Conservation (phyloP, 2,329 filamentous ascomycete genomes). For the Pseudocercospora fijiensis region DNA sequence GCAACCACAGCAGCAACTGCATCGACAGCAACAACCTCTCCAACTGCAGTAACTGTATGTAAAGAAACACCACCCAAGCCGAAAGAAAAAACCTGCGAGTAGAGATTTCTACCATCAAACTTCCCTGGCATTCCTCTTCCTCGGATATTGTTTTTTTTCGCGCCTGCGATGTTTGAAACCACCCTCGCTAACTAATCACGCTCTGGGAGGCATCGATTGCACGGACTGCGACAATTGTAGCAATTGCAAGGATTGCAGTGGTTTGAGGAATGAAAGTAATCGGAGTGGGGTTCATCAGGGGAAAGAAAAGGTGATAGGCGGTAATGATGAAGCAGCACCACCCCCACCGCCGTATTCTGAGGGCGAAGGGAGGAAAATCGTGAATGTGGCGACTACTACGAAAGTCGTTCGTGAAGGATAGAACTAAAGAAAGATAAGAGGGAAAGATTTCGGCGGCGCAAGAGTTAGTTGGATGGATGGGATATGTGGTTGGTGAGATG, state of each 20-base stretch:
- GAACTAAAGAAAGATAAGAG: too few relatives aligned
- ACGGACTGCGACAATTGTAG: constrained; percentile 2
- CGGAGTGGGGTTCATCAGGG: background rate
- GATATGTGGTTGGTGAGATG: background rate
- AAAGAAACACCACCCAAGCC: background rate
- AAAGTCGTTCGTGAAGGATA: background rate
- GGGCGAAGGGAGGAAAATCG: background rate
- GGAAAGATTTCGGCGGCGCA: background rate
- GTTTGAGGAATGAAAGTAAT: constrained; percentile 4
- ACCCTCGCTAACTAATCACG: too few relatives aligned
- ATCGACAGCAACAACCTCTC: background rate
- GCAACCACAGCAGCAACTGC: constrained; percentile 1
- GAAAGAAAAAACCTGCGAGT: too few relatives aligned
- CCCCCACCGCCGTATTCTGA: background rate
- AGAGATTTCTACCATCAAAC: background rate
- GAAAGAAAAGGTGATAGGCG: background rate
- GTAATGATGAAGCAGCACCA: too few relatives aligned
- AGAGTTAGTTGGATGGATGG: too few relatives aligned
- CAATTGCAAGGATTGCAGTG: constrained; percentile 3
- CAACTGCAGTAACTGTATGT: constrained; percentile 1
- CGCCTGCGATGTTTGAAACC: too few relatives aligned
- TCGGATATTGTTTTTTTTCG: too few relatives aligned
- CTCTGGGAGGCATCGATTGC: background rate
- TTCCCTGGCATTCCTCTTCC: too few relatives aligned
- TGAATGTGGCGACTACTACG: background rate